Evolutionary conservation across 2,329 filamentous ascomycete genomes (phyloP), one percentile per base, ranked within the genome.

Genomic region (Magnaporthales sp.): DNA sequence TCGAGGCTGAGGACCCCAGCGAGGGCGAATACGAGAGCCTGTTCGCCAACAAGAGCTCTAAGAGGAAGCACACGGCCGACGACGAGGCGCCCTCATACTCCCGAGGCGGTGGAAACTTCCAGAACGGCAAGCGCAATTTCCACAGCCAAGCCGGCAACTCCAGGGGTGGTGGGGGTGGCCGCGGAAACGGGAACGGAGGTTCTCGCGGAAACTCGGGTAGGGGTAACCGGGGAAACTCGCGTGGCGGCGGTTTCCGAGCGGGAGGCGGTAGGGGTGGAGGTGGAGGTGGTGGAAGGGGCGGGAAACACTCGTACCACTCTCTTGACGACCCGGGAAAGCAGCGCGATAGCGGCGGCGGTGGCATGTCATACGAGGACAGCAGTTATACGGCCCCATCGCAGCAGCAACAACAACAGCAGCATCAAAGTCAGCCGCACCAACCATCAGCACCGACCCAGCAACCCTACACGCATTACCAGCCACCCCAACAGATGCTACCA

Each of bases 1-100:
- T 98, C 62, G 92, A 97, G 75, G 82, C 88, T 65, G 91, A 94
- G 69, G 79, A 87, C 64, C 78, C 80, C 2, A 65, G 56, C 46
- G 66, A 67, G 6, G 77, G 79, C 29, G 86, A 89, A 26, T 70
- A 69, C 56, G 68, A 91, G 71, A 85, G 83, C 72, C 78, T 85
- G 22, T 87, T 87, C 70, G 81, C 83, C 32, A 88, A 85, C 72
- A 89, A 84, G 73, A 77, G 80, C 46, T 78, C 83, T 67, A 89
- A 89, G 77, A 81, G 86, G 66, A 89, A 89, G 72, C 85, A 89
- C 70, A 85, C 84, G 26, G 81, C 82, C 7, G 77, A 79, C 27
- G 87, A 90, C 72, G 86, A 85, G 69, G 84, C 87, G 2, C 66
- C 66, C 2, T 56, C 67, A 27, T 32, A 54, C 24, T 26, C 51